Conservation (phyloP, 345 rosid genomes). For the Aquilaria malaccensis region DNA sequence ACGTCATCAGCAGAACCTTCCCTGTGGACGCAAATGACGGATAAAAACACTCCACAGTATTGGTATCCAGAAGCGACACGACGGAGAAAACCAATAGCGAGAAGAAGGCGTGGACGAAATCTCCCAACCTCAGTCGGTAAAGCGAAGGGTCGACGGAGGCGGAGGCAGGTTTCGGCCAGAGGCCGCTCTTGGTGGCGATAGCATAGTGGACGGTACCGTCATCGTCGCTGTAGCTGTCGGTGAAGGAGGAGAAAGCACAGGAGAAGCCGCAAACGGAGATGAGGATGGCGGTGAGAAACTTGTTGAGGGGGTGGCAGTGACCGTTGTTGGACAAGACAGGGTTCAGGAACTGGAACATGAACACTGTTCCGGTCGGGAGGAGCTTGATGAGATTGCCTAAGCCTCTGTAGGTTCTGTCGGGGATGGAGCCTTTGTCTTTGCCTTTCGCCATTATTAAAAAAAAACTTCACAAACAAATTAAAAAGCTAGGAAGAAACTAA, state of each 20-base stretch:
- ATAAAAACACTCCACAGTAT: slow-evolving; percentile 59
- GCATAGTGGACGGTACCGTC: slow-evolving; percentile 53
- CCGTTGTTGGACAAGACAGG: slow-evolving; percentile 74
- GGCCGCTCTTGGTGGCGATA: slow-evolving; percentile 47
- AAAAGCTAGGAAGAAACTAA: too few species aligned
- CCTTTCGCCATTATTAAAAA: slow-evolving; percentile 5
- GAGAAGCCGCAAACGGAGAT: slow-evolving; percentile 57
- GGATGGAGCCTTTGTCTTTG: slow-evolving; percentile 22
- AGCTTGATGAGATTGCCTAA: slow-evolving; percentile 68
- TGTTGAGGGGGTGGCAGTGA: slow-evolving; percentile 40
- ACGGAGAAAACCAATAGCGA: slow-evolving; percentile 45
- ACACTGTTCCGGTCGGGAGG: slow-evolving; percentile 89
- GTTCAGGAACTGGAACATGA: slow-evolving; percentile 71
- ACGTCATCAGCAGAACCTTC: slow-evolving; percentile 46
- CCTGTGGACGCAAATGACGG: slow-evolving; percentile 40
- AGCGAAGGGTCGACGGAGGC: slow-evolving; percentile 35
- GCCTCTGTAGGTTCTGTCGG: slow-evolving; percentile 43
- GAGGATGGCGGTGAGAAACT: slow-evolving; percentile 45
- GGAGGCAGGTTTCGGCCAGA: slow-evolving; percentile 42
- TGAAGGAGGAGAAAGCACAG: slow-evolving; percentile 61
- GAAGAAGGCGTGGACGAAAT: slow-evolving; percentile 57
- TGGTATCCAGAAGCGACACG: slow-evolving; percentile 49
- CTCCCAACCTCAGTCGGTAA: slow-evolving; percentile 46
- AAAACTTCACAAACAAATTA: slow-evolving; percentile 7
- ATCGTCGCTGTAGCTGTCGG: slow-evolving; percentile 53